Evolutionary conservation across 306 rosid species (phyloP).

Genomic region (Datisca glomerata): DNA sequence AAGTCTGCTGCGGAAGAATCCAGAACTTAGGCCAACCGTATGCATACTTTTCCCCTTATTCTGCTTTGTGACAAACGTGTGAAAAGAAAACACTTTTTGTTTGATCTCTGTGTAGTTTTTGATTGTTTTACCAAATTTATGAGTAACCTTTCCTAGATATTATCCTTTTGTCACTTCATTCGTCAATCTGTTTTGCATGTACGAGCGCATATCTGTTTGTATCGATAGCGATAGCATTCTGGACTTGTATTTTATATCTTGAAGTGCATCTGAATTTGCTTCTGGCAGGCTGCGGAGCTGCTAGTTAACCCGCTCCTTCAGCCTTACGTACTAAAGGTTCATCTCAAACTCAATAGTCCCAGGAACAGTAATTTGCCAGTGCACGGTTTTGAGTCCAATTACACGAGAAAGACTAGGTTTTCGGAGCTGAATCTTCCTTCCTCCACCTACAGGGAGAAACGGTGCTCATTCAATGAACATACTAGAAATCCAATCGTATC

Average conservation of each 20-base stretch:
- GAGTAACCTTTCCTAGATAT: too few species aligned
- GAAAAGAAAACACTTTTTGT: too few species aligned
- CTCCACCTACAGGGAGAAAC: constrained; percentile 32
- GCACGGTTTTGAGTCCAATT: constrained; percentile 42
- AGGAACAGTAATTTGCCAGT: constrained; percentile 46
- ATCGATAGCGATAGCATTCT: too few species aligned
- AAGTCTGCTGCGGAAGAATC: constrained; percentile 98
- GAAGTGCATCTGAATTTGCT: constrained; percentile 27
- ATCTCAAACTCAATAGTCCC: constrained; percentile 73
- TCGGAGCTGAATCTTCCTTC: constrained; percentile 33
- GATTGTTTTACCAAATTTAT: too few species aligned
- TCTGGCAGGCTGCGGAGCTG: constrained; percentile 78
- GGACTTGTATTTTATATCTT: too few species aligned
- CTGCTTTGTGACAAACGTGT: not conserved
- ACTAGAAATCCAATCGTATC: constrained; percentile 73
- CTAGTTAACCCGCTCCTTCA: constrained; percentile 79
- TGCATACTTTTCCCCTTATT: constrained; percentile 28
- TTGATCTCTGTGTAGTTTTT: too few species aligned
- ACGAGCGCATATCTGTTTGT: too few species aligned
- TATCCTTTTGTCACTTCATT: too few species aligned
- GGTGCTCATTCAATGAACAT: constrained; percentile 57
- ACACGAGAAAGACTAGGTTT: constrained; percentile 68
- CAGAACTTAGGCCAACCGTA: constrained; percentile 97
- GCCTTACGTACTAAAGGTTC: constrained; percentile 64
- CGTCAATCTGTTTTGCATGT: too few species aligned